phyloP scores from a whole-genome alignment of 2,329 filamentous ascomycete genomes.

The Cladosporium austrohemisphaericum region DNA sequence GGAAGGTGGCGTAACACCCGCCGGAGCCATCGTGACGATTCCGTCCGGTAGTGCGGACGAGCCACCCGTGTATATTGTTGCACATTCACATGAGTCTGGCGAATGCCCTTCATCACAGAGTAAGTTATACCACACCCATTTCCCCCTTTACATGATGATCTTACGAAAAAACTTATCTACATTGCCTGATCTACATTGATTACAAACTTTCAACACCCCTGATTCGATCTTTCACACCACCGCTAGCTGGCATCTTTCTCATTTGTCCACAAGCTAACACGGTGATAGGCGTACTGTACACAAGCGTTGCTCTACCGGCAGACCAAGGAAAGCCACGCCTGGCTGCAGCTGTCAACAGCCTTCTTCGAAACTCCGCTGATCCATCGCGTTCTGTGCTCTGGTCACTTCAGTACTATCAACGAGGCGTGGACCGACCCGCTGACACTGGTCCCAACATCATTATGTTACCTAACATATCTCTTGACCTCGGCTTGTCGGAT shows the following conservation, averaged over 20 bases:
- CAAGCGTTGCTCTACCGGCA: conserved; percentile 42
- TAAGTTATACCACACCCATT: conserved; percentile 55
- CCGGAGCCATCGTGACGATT: conserved; percentile 67
- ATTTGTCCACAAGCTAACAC: conserved; percentile 29
- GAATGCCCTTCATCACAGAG: conserved; percentile 86
- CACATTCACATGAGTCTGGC: conserved; percentile 85
- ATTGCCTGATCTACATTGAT: conserved; percentile 97
- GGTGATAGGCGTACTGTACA: conserved; percentile 56
- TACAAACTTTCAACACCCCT: conserved; percentile 66
- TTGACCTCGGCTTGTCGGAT: conserved; percentile 74
- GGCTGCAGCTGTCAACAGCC: conserved; percentile 38
- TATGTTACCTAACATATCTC: conserved; percentile 50
- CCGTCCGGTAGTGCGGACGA: conserved; percentile 38
- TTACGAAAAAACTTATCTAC: conserved; percentile 97
- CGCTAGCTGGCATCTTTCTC: background rate
- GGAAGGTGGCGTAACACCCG: conserved; percentile 73
- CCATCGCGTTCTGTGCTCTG: conserved; percentile 41
- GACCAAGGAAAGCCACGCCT: conserved; percentile 35
- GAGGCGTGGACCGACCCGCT: conserved; percentile 25
- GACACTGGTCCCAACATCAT: conserved; percentile 30
- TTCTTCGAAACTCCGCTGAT: conserved; percentile 40
- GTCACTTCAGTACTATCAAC: conserved; percentile 52
- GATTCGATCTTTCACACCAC: conserved; percentile 55
- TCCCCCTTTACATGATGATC: conserved; percentile 70
- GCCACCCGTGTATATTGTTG: conserved; percentile 60